Evolutionary conservation across 2,329 filamentous ascomycete genomes (phyloP), one percentile per base, ranked within the genome.

Genomic region (Neopestalotiopsis rosae): DNA sequence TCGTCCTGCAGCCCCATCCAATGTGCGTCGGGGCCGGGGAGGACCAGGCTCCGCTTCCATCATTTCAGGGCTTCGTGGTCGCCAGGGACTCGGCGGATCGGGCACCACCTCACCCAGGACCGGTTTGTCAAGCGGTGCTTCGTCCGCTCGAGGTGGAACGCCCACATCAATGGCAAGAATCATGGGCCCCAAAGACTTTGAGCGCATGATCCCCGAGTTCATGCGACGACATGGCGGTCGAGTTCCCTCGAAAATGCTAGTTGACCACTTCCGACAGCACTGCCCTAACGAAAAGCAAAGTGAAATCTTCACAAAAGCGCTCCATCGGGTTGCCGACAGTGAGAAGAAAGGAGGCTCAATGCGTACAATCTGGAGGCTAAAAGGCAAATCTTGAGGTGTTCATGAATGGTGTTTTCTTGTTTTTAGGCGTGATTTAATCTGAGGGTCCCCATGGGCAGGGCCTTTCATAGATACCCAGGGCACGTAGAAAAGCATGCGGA

Each of bases 211-310:
- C 68, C 90, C 91, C 52, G 88, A 91, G 57, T 98, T 94, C 74
- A 90, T 98, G 72, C 86, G 87, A 59, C 86, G 89, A 30, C 94
- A 97, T 68, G 92, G 93, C 10, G 94, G 94, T 3, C 87, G 89
- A 42, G 93, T 93, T 5, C 90, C 93, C 5, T 95, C 92, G 57
- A 94, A 97, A 82, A 91, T 94, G 85, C 81, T 98, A 59, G 92
- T 97, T 30, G 93, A 97, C 75, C 94, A 97, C 76, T 98, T 98
- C 80, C 94, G 95, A 79, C 89, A 89, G 14, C 92, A 90, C 75
- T 97, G 94, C 77, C 88, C 87, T 28, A 92, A 89, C 58, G 81
- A 86, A 32, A 87, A 89, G 70, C 88, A 93, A 70, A 91, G 91
- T 65, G 88, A 89, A 20, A 92, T 94, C 78, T 98, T 98, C 78